phyloP scores from a whole-genome alignment of 352 stramenopile genomes.

The Globisporangium nodosum region DNA sequence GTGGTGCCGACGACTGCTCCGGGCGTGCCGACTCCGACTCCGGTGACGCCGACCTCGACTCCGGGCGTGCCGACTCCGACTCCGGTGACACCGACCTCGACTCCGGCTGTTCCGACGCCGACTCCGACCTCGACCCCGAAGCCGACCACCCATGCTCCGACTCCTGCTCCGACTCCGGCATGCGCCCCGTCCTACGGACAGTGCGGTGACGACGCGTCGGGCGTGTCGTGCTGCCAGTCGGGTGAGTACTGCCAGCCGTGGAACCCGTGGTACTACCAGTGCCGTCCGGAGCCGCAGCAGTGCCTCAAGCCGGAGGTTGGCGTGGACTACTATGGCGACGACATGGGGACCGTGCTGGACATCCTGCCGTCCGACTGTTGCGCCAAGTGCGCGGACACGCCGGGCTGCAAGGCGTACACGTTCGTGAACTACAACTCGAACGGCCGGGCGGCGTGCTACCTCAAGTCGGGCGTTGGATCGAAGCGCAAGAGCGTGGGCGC shows the following conservation, averaged over 20 bases:
- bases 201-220: constrained; percentile 9
- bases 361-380: constrained; percentile 18
- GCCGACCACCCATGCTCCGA: constrained; percentile 1
- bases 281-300: neutral
- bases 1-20: neutral
- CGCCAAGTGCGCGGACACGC: constrained; percentile 28
- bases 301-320: constrained; percentile 9
- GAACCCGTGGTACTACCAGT: constrained; percentile 19
- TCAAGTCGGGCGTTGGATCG: constrained; percentile 4
- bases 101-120: neutral
- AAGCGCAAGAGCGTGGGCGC: neutral
- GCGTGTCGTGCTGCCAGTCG: constrained; percentile 9
- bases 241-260: constrained; percentile 19
- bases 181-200: constrained; percentile 1
- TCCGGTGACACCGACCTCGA: neutral
- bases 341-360: constrained; percentile 9
- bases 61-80: neutral
- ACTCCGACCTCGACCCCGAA: neutral
- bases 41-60: neutral
- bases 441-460: constrained; percentile 12
- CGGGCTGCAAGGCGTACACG: constrained; percentile 49
- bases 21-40: neutral
- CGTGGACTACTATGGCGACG: constrained; percentile 17
- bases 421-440: constrained; percentile 27
- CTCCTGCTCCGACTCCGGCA: neutral